Percentiles rank a stretch among this genome's conserved stretches.
phyloP scores from a whole-genome alignment of 2,329 filamentous ascomycete species.

The Exophiala oligosperma region DNA sequence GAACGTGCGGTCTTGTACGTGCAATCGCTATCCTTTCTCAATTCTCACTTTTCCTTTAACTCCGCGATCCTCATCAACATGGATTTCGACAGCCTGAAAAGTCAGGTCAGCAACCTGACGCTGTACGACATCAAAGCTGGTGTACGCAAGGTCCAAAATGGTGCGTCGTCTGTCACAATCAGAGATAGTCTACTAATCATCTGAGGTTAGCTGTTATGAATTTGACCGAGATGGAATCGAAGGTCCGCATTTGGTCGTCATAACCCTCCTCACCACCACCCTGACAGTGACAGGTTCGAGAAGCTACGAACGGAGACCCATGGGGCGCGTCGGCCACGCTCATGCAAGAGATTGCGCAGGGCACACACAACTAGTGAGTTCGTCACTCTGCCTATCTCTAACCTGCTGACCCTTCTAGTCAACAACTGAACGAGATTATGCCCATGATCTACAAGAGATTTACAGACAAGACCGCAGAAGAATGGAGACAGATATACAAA shows the following conservation, averaged over 20 bases:
- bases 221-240: slow-evolving; percentile 88
- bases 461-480: slow-evolving; percentile 95
- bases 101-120: slow-evolving; percentile 85
- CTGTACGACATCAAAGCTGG: slow-evolving; percentile 95
- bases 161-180: slow-evolving; percentile 50
- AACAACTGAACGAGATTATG: slow-evolving; percentile 99
- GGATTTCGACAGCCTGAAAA: slow-evolving; percentile 83
- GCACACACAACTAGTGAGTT: slow-evolving; percentile 94
- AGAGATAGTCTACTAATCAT: slow-evolving; percentile 4
- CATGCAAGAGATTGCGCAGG: slow-evolving; percentile 98
- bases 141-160: slow-evolving; percentile 95
- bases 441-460: slow-evolving; percentile 99
- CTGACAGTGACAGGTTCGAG: slow-evolving; percentile 68
- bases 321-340: slow-evolving; percentile 83
- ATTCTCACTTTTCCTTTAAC: neutral
- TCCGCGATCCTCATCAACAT: slow-evolving; percentile 50
- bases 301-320: slow-evolving; percentile 98
- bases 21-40: neutral
- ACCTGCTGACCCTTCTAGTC: slow-evolving; percentile 48
- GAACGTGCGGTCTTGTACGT: neutral
- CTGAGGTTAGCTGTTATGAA: slow-evolving; percentile 80
- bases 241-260: slow-evolving; percentile 42
- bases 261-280: slow-evolving; percentile 5
- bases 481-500: slow-evolving; percentile 99
- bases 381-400: neutral